Evolutionary conservation across 2,329 filamentous ascomycete genomes (phyloP), one percentile per base, ranked within the genome.

Genomic region (Fusarium beomiforme): DNA sequence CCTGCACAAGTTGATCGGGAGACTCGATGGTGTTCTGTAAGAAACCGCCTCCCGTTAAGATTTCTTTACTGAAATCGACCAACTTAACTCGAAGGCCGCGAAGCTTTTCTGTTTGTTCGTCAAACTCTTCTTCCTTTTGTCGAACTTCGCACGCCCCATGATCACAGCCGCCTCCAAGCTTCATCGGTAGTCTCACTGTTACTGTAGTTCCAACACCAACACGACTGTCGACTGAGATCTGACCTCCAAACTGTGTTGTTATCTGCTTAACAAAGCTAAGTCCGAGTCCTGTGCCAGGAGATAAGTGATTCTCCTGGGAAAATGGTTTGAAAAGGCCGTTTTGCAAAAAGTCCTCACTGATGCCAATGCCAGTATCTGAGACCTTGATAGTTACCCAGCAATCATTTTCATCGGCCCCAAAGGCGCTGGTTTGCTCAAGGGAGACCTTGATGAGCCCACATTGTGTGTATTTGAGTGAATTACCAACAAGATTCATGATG

Each of bases 311-410:
- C 72, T 93, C 91, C 67, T 93, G 91, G 0, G 84, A 79, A 66
- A 92, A 92, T 0, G 90, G 88, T 0, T 85, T 88, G 74, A 90
- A 93, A 0, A 92, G 78, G 17, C 85, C 84, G 12, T 87, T 85
- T 23, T 86, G 83, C 14, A 92, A 79, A 69, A 89, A 93, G 13
- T 91, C 87, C 9, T 87, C 82, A 0, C 86, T 86, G 36, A 93
- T 93, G 3, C 91, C 91, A 46, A 85, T 85, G 2, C 91, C 91
- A 0, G 91, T 90, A 71, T 93, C 91, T 0, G 83, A 82, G 3
- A 93, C 86, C 0, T 83, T 86, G 9, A 90, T 72, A 1, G 71
- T 77, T 6, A 80, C 70, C 13, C 67, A 59, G 10, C 64, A 55
- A 19, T 72, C 64, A 1, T 59, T 63, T 10, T 46, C 63, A 2